These are phyloP conservation scores for Dendrothele bispora DNA, from an alignment of 768 basidiomycete genomes.

Conservation along the genomic window DNA sequence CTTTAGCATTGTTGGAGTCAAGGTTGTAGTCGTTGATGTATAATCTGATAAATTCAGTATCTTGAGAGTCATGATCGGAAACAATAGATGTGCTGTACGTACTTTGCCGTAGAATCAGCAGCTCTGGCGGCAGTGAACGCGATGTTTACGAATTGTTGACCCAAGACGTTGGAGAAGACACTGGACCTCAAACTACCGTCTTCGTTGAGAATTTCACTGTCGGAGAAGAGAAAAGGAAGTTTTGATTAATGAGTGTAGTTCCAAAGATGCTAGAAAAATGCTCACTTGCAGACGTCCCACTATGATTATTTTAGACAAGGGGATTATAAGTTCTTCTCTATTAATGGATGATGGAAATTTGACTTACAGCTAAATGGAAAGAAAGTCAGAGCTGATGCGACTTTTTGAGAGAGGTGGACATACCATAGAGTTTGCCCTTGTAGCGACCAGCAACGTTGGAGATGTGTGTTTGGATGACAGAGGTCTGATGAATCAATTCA, in stretches of 20 bases:
- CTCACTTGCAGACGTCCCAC: slow-evolving; percentile 47
- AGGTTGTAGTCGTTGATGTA: slow-evolving; percentile 51
- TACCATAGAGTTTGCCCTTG: slow-evolving; percentile 44
- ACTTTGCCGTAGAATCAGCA: slow-evolving; percentile 50
- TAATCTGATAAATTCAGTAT: slow-evolving; percentile 18
- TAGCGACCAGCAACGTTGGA: slow-evolving; percentile 43
- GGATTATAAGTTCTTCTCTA: not conserved
- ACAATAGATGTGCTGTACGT: slow-evolving; percentile 2
- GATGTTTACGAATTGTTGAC: slow-evolving; percentile 48
- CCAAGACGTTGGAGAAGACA: slow-evolving; percentile 51
- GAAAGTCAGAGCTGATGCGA: not conserved
- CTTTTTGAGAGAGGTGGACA: slow-evolving; percentile 1
- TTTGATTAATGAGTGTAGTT: not conserved
- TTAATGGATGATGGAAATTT: not conserved
- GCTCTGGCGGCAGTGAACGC: slow-evolving; percentile 51
- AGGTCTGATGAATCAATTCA: slow-evolving; percentile 29
- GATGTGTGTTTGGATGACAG: slow-evolving; percentile 48
- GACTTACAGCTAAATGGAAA: slow-evolving; percentile 14
- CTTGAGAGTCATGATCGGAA: not conserved
- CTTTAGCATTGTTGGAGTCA: slow-evolving; percentile 48
- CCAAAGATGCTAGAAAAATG: not conserved
- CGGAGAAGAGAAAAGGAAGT: slow-evolving; percentile 16
- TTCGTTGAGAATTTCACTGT: slow-evolving; percentile 52
- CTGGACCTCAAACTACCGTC: slow-evolving; percentile 46
- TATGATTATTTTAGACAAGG: slow-evolving; percentile 10